Evolutionary conservation across 2,329 filamentous ascomycete species (phyloP).

Genomic region (Apiospora phragmitis): DNA sequence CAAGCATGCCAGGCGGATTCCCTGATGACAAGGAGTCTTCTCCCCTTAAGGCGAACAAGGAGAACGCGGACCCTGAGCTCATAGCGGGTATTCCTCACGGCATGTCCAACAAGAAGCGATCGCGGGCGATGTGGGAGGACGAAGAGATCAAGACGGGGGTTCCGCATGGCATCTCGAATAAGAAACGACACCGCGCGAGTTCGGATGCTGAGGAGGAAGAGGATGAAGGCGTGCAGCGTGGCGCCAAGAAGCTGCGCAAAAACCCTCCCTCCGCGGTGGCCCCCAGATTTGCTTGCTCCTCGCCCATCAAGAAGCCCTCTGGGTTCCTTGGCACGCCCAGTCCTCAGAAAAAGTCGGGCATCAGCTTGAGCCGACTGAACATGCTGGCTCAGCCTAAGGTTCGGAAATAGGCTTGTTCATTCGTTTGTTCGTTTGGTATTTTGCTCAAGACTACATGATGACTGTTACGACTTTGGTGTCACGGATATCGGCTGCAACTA

Average conservation of each 20-base stretch:
- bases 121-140: constrained; percentile 53
- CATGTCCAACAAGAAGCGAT: constrained; percentile 66
- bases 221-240: constrained; percentile 46
- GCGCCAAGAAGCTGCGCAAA: constrained; percentile 58
- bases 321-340: constrained; percentile 34
- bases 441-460: background rate
- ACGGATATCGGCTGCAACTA: background rate
- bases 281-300: constrained; percentile 43
- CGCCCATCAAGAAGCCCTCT: constrained; percentile 35
- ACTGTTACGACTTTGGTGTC: constrained; percentile 2
- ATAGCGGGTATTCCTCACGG: constrained; percentile 55
- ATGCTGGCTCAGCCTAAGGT: constrained; percentile 63
- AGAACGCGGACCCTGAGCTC: constrained; percentile 37
- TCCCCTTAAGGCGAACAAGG: constrained; percentile 36
- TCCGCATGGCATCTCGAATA: constrained; percentile 64
- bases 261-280: constrained; percentile 50
- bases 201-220: constrained; percentile 57
- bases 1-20: constrained; percentile 57
- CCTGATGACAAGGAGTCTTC: constrained; percentile 34
- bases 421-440: background rate
- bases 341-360: constrained; percentile 51
- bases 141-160: constrained; percentile 39
- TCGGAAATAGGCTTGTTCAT: constrained; percentile 40
- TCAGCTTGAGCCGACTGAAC: constrained; percentile 61
- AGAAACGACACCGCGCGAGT: constrained; percentile 62